Evolutionary conservation across 345 rosid species (phyloP).

Genomic region (Excoecaria agallocha): DNA sequence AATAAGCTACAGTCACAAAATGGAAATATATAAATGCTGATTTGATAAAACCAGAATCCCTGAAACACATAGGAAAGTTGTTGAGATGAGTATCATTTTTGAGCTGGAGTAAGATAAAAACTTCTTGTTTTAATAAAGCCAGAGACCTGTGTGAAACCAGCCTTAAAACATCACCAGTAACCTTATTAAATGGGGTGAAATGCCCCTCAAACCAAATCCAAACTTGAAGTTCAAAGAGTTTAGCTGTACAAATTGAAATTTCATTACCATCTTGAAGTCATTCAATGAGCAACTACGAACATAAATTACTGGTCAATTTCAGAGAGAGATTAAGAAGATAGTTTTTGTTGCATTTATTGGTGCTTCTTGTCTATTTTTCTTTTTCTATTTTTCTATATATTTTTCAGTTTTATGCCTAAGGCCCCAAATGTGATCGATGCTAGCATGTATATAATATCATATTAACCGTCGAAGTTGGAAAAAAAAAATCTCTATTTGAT

Average conservation of each 20-base stretch:
- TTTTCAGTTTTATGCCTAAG: not conserved
- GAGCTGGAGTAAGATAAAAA: not conserved
- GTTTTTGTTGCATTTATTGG: not conserved
- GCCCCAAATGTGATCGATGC: not conserved
- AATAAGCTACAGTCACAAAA: not conserved
- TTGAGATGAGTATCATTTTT: not conserved
- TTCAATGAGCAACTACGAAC: too few species aligned
- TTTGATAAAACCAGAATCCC: not conserved
- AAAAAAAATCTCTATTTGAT: too few species aligned
- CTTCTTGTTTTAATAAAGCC: not conserved
- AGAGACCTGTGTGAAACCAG: not conserved
- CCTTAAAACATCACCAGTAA: too few species aligned
- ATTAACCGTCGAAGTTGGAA: too few species aligned
- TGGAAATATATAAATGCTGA: not conserved
- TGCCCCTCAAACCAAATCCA: not conserved
- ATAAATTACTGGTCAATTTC: not conserved
- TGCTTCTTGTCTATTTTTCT: too few species aligned
- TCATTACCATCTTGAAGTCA: not conserved
- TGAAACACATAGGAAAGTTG: not conserved
- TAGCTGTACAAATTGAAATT: not conserved
- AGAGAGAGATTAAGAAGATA: not conserved
- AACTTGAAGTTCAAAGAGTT: not conserved
- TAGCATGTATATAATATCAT: too few species aligned
- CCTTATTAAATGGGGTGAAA: not conserved
- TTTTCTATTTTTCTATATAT: too few species aligned